Conservation (phyloP, 2,329 filamentous ascomycete genomes). For the Sordariomycetes sp. region DNA sequence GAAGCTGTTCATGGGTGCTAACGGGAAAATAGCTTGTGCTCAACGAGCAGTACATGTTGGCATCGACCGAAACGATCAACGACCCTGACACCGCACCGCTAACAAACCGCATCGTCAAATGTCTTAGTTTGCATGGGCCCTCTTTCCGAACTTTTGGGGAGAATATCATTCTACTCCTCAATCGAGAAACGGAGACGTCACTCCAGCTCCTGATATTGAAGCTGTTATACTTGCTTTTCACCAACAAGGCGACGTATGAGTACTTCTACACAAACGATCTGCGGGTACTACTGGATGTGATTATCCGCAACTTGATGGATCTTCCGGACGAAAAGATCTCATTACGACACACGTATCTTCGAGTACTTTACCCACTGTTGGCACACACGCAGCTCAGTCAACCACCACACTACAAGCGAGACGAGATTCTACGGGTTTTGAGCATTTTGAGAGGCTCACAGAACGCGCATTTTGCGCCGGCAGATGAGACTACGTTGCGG, state of each 20-base stretch:
- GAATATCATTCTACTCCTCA: slow-evolving; percentile 90
- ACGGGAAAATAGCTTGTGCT: slow-evolving; percentile 61
- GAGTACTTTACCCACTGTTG: slow-evolving; percentile 83
- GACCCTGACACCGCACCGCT: slow-evolving; percentile 38
- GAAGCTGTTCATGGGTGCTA: slow-evolving; percentile 3
- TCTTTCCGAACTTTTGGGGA: slow-evolving; percentile 92
- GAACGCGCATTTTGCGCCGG: slow-evolving; percentile 68
- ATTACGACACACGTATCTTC: slow-evolving; percentile 86
- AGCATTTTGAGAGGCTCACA: slow-evolving; percentile 56
- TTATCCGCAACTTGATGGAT: slow-evolving; percentile 94
- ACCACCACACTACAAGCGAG: slow-evolving; percentile 83
- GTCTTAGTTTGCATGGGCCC: slow-evolving; percentile 71
- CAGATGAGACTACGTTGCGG: slow-evolving; percentile 70
- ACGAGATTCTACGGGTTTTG: slow-evolving; percentile 72
- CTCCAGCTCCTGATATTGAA: slow-evolving; percentile 95
- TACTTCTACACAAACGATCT: slow-evolving; percentile 99
- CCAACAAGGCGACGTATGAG: slow-evolving; percentile 82
- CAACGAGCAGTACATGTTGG: slow-evolving; percentile 97
- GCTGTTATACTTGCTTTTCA: slow-evolving; percentile 89
- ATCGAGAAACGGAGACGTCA: slow-evolving; percentile 89
- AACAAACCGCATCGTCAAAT: slow-evolving; percentile 91
- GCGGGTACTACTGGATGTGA: slow-evolving; percentile 87
- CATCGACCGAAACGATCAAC: slow-evolving; percentile 43
- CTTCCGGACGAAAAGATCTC: slow-evolving; percentile 72
- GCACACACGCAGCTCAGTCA: slow-evolving; percentile 84